phyloP scores from a whole-genome alignment of 805 yeast genomes.

The Kockiozyma suomiensis region DNA sequence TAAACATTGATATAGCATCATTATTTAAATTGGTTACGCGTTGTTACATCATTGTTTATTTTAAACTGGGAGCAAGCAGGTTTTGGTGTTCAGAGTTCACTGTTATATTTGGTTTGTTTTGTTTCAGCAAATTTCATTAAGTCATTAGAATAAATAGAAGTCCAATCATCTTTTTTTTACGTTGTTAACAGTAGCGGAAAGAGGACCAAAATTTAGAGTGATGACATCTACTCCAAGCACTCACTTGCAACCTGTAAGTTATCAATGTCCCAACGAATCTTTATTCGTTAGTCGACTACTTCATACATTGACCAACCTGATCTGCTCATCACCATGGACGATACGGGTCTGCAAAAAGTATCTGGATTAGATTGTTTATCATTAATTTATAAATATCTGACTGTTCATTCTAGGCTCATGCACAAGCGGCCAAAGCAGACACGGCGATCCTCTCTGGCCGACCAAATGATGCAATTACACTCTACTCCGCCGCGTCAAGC shows the following conservation, averaged over 20 bases:
- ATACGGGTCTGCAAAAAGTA: slow-evolving; percentile 9
- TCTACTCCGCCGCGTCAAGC: slow-evolving; percentile 29
- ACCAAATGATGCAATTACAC: slow-evolving; percentile 29
- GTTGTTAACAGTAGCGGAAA: no score
- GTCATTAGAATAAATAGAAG: no score
- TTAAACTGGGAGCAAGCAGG: neutral
- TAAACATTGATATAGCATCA: neutral
- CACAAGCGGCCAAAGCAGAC: slow-evolving; percentile 32
- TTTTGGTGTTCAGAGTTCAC: neutral
- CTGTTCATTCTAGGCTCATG: slow-evolving; percentile 29
- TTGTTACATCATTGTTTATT: neutral
- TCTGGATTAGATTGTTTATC: no score
- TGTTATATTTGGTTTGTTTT: neutral
- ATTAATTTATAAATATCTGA: neutral
- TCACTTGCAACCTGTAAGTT: no score
- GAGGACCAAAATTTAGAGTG: no score
- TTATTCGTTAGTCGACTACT: neutral
- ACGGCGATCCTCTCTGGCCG: slow-evolving; percentile 31
- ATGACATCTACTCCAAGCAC: no score
- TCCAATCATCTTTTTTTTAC: no score
- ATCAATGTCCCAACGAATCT: neutral
- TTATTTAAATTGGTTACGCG: neutral
- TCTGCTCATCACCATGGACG: slow-evolving; percentile 3
- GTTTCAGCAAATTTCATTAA: neutral
- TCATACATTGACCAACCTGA: neutral